Evolutionary conservation across 2,329 filamentous ascomycete genomes (phyloP), one percentile per base, ranked within the genome.

Genomic region (Xylaria sp.): DNA sequence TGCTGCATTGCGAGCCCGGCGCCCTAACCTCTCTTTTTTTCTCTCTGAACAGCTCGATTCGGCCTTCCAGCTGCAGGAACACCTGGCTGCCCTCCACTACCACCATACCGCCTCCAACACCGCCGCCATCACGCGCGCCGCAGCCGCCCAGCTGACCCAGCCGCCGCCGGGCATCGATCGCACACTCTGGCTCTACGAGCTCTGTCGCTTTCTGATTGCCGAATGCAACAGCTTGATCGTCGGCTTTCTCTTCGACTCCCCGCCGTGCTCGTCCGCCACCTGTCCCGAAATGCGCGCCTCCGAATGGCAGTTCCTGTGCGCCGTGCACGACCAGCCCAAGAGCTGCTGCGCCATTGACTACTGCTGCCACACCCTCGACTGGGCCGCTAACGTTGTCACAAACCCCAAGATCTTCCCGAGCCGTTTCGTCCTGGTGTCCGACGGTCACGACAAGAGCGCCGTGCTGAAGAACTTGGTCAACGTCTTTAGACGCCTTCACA

Each of bases 261-360:
- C 95, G 7, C 91, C 95, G 2, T 99, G 96, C 83, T 97, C 94
- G 69, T 89, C 92, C 15, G 86, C 87, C 72, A 98, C 96, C 1
- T 99, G 96, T 78, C 94, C 94, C 39, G 96, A 99, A 82, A 99
- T 99, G 96, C 94, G 96, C 78, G 96, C 96, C 2, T 96, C 93
- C 37, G 95, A 99, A 84, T 99, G 96, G 96, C 96, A 99, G 82
- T 99, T 98, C 78, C 89, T 99, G 57, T 99, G 96, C 83, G 96
- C 96, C 60, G 96, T 98, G 2, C 96, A 99, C 80, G 95, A 98
- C 78, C 92, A 94, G 59, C 96, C 96, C 58, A 98, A 98, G 83
- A 93, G 92, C 76, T 99, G 96, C 84, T 98, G 95, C 81, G 96
- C 96, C 61, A 98, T 99, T 78, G 96, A 99, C 82, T 99, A 99